Percentiles rank a stretch among this genome's conserved stretches.
phyloP scores from a whole-genome alignment of 495 filamentous ascomycete species.

The Lentithecium fluviatile region DNA sequence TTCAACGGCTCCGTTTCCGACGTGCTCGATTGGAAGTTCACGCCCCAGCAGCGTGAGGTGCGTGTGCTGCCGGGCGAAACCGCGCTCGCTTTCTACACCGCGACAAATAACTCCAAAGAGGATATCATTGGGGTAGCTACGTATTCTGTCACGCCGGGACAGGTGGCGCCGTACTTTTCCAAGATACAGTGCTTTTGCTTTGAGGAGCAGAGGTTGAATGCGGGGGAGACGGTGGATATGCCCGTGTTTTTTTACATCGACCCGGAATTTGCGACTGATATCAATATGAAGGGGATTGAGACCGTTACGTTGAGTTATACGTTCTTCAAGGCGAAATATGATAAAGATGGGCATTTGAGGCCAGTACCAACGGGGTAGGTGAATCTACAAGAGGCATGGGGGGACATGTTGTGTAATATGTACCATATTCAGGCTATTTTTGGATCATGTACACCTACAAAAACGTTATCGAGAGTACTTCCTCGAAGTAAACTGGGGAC shows the following conservation, averaged over 20 bases:
- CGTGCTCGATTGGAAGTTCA: slow-evolving; percentile 95
- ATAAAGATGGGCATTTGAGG: slow-evolving; percentile 45
- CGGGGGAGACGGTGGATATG: slow-evolving; percentile 98
- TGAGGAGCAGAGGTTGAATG: slow-evolving; percentile 91
- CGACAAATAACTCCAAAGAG: slow-evolving; percentile 79
- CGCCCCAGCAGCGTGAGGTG: slow-evolving; percentile 94
- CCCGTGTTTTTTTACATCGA: slow-evolving; percentile 99
- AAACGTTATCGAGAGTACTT: neutral
- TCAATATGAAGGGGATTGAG: slow-evolving; percentile 89
- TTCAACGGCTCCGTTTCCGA: slow-evolving; percentile 95
- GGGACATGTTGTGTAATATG: neutral
- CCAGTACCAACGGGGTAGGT: slow-evolving; percentile 37
- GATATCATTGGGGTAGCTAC: slow-evolving; percentile 99
- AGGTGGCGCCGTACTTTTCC: slow-evolving; percentile 96
- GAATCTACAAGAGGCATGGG: neutral
- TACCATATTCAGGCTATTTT: neutral
- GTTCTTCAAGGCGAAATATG: slow-evolving; percentile 71
- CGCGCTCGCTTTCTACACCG: slow-evolving; percentile 95
- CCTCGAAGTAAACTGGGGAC: neutral
- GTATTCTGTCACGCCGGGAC: slow-evolving; percentile 92
- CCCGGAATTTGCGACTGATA: slow-evolving; percentile 87
- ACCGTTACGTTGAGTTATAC: slow-evolving; percentile 95
- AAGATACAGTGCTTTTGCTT: slow-evolving; percentile 99
- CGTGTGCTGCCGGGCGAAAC: slow-evolving; percentile 94
- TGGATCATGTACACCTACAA: neutral